Percentiles rank a stretch among this genome's conserved stretches.
Evolutionary conservation across 257 asterid species (phyloP).

Genomic region (Lantana camara): DNA sequence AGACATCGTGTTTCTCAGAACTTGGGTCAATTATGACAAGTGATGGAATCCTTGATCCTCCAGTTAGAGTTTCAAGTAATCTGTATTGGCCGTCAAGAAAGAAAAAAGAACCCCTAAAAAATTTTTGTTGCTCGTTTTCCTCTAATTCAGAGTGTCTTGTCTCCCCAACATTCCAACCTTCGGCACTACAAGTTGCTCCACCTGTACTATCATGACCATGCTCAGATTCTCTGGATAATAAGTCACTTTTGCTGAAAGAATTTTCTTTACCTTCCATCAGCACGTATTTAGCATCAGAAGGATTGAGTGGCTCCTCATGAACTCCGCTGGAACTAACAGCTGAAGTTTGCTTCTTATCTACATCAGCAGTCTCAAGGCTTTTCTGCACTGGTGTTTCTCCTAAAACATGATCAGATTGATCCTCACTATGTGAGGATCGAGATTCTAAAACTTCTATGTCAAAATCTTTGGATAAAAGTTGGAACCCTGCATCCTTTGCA

Average conservation of each 20-base stretch:
- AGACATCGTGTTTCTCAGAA: conserved; percentile 59
- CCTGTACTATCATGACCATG: conserved; percentile 25
- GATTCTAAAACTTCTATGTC: conserved; percentile 57
- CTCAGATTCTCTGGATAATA: conserved; percentile 36
- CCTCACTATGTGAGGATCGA: conserved; percentile 43
- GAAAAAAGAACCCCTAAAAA: conserved; percentile 59
- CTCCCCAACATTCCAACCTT: conserved; percentile 35
- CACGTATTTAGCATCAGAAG: conserved; percentile 37
- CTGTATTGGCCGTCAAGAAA: conserved; percentile 77
- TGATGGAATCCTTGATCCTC: conserved; percentile 68
- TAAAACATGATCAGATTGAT: conserved; percentile 43
- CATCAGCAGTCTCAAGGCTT: conserved; percentile 32
- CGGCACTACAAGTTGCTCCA: conserved; percentile 35
- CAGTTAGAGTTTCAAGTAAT: conserved; percentile 77
- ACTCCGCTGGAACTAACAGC: conserved; percentile 30
- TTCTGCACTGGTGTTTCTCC: conserved; percentile 39
- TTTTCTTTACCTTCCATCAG: conserved; percentile 35
- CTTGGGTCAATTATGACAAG: conserved; percentile 74
- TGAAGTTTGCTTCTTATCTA: conserved; percentile 30
- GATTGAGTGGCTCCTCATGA: conserved; percentile 36
- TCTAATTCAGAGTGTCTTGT: conserved; percentile 34
- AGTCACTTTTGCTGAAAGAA: conserved; percentile 34
- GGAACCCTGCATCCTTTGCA: conserved; percentile 90
- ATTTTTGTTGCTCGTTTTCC: conserved; percentile 38
- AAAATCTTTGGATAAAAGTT: conserved; percentile 81